These are phyloP conservation scores for Backusella sp. DNA, from an alignment of 192 early-diverging fungal species.

Conservation along the genomic window DNA sequence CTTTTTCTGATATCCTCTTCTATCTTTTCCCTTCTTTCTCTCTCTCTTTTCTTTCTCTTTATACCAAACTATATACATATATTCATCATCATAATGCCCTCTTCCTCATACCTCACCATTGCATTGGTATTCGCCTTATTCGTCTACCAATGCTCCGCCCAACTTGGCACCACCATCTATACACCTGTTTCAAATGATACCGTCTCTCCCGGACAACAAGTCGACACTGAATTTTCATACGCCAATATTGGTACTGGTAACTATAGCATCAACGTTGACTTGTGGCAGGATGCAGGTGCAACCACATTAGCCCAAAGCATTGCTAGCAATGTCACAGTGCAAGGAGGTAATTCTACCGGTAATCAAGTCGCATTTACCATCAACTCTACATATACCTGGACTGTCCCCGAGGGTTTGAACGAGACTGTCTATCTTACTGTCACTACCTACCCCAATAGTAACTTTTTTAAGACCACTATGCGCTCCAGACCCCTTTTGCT, in stretches of 20 bases:
- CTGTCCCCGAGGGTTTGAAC: slow-evolving; percentile 11
- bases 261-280: slow-evolving; percentile 14
- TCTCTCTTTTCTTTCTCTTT: background rate
- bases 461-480: background rate
- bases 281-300: slow-evolving; percentile 10
- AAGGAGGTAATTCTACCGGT: slow-evolving; percentile 23
- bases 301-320: slow-evolving; percentile 5
- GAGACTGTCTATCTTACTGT: slow-evolving; percentile 16
- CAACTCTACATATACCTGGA: slow-evolving; percentile 24
- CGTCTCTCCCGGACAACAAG: slow-evolving; percentile 7
- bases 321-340: slow-evolving; percentile 3
- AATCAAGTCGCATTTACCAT: background rate
- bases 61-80: background rate
- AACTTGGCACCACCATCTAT: slow-evolving; percentile 14
- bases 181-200: slow-evolving; percentile 22
- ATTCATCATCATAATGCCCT: background rate
- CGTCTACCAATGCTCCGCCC: slow-evolving; percentile 14
- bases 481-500: slow-evolving; percentile 5
- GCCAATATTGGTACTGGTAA: slow-evolving; percentile 27
- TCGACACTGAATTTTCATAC: slow-evolving; percentile 23
- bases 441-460: background rate
- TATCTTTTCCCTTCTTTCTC: background rate
- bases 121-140: background rate
- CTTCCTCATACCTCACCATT: background rate
- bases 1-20: background rate